Evolutionary conservation across 352 stramenopile species (phyloP), one percentile per base, ranked within the genome.

Genomic region (Pilasporangium apinafurcum): DNA sequence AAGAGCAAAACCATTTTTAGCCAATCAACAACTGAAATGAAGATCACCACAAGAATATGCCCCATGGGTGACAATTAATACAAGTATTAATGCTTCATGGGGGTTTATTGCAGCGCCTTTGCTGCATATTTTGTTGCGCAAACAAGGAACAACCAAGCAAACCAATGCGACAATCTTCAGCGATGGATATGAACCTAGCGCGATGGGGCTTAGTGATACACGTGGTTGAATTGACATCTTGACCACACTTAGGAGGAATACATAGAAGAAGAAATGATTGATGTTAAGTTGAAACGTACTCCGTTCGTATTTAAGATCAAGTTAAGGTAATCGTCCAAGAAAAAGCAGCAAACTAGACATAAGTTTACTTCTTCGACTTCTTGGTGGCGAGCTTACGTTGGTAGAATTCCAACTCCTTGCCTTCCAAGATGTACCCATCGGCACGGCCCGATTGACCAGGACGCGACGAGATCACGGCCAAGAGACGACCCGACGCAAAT

Each of bases 341-440:
- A n/a, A 49, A 30, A 45, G 26, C 27, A 27, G 50, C 27, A 9
- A 17, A 34, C 20, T 20, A 18, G 27, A 36, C 53, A 56, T 35
- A 13, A 51, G 41, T 73, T 73, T 95, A 95, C 79, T 96, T 95
- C 79, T 97, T 97, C 80, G 96, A 97, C 88, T 99, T 99, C 92
- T 99, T 99, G 57, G 88, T 92, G 72, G 96, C 93, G 35, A 98
- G 73, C 83, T 98, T 96, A 68, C 96, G 97, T 75, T 98, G 85
- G 87, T 99, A 99, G 78, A 99, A 99, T 46, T 97, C 94, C 24
- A 99, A 87, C 75, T 99, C 97, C 69, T 97, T 96, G 71, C 97
- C 97, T 67, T 99, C 97, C 49, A 99, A 67, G 56, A 99, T 95
- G 78, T 98, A 98, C 57, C 97, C 97, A 63, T 99, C 97, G 51